Conservation (phyloP, 2,329 filamentous ascomycete genomes). For the Cladophialophora bantiana region DNA sequence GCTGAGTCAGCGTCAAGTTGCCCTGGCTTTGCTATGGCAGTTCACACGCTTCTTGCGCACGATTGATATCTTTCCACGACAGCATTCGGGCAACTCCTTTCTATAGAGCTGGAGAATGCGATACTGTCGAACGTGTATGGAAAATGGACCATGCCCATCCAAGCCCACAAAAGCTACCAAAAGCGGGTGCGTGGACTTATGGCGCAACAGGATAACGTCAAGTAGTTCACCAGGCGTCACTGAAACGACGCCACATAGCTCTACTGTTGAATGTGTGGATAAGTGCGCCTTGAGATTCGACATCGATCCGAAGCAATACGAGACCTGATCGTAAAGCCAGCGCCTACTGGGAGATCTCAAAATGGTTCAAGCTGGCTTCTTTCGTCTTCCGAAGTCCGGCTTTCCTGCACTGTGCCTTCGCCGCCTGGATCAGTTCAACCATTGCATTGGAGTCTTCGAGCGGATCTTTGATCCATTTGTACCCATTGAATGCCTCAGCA, state of each 20-base stretch:
- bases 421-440: conserved; percentile 24
- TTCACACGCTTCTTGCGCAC: no score
- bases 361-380: background rate
- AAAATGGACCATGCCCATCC: conserved; percentile 20
- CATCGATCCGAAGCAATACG: background rate
- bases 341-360: background rate
- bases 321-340: no score
- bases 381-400: conserved; percentile 24
- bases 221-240: no score
- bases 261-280: conserved; percentile 34
- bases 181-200: no score
- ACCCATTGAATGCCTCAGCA: conserved; percentile 22
- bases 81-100: no score
- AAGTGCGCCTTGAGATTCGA: conserved; percentile 35
- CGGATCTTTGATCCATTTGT: conserved; percentile 20
- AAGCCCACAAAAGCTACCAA: no score
- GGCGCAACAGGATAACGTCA: no score
- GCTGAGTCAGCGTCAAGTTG: no score
- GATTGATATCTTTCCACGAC: no score
- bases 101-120: background rate
- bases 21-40: no score
- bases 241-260: no score
- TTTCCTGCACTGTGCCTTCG: conserved; percentile 10
- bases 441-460: conserved; percentile 30
- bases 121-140: conserved; percentile 20